Conservation (phyloP, 345 rosid species). For the Populus ilicifolia region DNA sequence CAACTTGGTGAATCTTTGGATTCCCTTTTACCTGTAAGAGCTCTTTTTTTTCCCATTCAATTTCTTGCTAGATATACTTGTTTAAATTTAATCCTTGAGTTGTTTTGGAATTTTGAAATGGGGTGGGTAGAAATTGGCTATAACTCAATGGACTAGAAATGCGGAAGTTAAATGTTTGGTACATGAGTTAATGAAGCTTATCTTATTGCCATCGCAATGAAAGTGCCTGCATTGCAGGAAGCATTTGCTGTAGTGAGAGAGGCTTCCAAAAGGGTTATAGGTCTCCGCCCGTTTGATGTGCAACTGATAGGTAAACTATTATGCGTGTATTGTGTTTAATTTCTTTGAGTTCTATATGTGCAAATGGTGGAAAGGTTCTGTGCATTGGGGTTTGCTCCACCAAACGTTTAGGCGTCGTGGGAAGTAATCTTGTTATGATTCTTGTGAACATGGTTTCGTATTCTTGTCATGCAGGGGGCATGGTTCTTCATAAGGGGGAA, state of each 20-base stretch:
- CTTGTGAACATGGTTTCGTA: neutral
- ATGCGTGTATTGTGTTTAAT: neutral
- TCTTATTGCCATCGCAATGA: neutral
- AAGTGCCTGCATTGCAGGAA: constrained; percentile 46
- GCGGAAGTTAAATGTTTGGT: neutral
- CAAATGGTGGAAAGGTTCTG: no score
- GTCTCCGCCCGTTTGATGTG: constrained; percentile 90
- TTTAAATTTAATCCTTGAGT: no score
- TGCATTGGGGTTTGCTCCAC: no score
- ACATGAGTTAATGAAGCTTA: neutral
- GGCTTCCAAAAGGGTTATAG: constrained; percentile 84
- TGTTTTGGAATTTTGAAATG: neutral
- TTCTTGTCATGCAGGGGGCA: constrained; percentile 59
- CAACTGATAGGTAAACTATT: constrained; percentile 69
- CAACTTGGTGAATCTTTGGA: constrained; percentile 74
- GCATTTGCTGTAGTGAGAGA: constrained; percentile 94
- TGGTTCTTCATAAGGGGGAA: constrained; percentile 97
- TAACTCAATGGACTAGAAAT: neutral
- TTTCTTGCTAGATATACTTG: neutral
- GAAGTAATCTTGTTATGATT: neutral
- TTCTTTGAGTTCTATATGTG: neutral
- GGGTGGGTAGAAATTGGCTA: neutral
- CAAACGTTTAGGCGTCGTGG: no score
- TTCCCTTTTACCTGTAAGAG: constrained; percentile 74
- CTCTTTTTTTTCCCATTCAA: neutral